These are phyloP conservation scores for Candida schatavii DNA, from an alignment of 805 yeast genomes.

Conservation along the genomic window DNA sequence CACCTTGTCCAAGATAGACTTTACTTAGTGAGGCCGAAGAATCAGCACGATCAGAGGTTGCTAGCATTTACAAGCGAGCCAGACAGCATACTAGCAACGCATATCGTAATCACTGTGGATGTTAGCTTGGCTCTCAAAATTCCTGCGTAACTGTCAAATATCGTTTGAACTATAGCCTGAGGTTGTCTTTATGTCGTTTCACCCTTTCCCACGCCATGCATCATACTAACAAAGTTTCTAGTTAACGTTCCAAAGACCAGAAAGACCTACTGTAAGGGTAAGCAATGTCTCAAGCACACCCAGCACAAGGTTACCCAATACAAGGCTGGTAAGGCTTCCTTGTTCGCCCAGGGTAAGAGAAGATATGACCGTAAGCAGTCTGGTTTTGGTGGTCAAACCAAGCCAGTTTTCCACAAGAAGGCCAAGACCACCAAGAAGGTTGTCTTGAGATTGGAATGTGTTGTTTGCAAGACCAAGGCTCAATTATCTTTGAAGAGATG, in stretches of 20 bases:
- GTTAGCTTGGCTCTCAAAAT: too few relatives aligned
- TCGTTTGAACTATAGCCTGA: too few relatives aligned
- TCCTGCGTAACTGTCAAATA: too few relatives aligned
- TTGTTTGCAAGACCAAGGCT: slow-evolving; percentile 96
- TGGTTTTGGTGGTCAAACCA: slow-evolving; percentile 99
- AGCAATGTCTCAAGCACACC: slow-evolving; percentile 98
- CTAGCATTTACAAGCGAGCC: too few relatives aligned
- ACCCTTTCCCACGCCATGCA: too few relatives aligned
- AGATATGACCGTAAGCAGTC: slow-evolving; percentile 99
- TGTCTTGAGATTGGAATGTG: slow-evolving; percentile 98
- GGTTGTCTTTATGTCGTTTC: too few relatives aligned
- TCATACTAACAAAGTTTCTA: slow-evolving; percentile 35
- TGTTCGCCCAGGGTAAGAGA: slow-evolving; percentile 99
- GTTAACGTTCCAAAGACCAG: slow-evolving; percentile 99
- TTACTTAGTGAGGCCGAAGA: too few relatives aligned
- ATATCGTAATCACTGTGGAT: too few relatives aligned
- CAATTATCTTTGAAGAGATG: slow-evolving; percentile 98
- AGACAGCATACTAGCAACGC: too few relatives aligned
- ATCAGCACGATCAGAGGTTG: too few relatives aligned
- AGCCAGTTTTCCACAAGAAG: slow-evolving; percentile 99
- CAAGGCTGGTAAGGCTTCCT: slow-evolving; percentile 99
- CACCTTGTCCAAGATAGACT: too few relatives aligned
- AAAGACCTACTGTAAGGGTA: slow-evolving; percentile 99
- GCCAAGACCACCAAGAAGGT: slow-evolving; percentile 99
- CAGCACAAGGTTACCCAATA: slow-evolving; percentile 99